Evolutionary conservation across 2,329 filamentous ascomycete species (phyloP), one percentile per base, ranked within the genome.

Genomic region (Ceratocystis albifundus): DNA sequence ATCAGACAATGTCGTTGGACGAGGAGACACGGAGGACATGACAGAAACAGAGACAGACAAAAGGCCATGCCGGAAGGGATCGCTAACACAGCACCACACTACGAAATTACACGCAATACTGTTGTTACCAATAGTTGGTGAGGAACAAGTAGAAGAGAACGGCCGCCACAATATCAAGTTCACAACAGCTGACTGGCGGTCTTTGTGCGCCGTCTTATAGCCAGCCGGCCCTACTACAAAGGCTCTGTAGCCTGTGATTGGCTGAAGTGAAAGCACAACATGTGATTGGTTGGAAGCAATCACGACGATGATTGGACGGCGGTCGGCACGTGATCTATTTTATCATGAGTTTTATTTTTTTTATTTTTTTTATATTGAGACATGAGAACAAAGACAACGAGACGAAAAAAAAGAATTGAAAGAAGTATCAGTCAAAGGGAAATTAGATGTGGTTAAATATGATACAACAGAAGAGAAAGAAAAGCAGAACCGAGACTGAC

Each of bases 21-120:
- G 44, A 63, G 46, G 44, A 63, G 46, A 30, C 41, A 63, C 44
- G 44, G 61, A 48, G 61, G 61, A 7, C 15, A 45, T 45, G 41
- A 62, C 20, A 32, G 20, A 66, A 12, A 50, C 25, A 61, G 44
- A 22, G 61, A 66, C 50, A n/a, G 61, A 17, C 30, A 44, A 32
- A 44, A 32, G 57, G 22, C 15, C 22, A 55, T 57, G 32, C 7
- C 57, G 48, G 22, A 61, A 65, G 25, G 48, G 44, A 50, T 46
- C 25, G 64, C 22, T 28, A 50, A 8, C 32, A 41, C 15, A 55
- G 20, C 41, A 46, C 15, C 6, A 22, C 46, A 61, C 17, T 20
- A 45, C 30, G 28, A 20, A 57, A 62, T 2, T 50, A 15, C 22
- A 20, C 32, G 17, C n/a, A 48, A 48, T 7, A 48, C 15, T 17